Evolutionary conservation across 192 early-diverging fungal genomes (phyloP), one percentile per base, ranked within the genome.

Genomic region (Radiomyces spectabilis): DNA sequence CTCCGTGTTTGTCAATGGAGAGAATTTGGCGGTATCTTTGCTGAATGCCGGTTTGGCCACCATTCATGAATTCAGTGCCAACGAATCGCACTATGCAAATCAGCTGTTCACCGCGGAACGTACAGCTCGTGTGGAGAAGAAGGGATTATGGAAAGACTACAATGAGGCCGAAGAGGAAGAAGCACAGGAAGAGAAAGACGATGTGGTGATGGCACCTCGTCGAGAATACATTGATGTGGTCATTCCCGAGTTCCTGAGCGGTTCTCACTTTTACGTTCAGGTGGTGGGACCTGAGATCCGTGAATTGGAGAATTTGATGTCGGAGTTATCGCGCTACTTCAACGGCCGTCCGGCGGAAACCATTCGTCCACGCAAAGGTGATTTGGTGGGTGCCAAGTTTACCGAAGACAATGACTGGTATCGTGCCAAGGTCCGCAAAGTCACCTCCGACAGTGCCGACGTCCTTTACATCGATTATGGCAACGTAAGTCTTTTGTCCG

Each of bases 381-480:
- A 94, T 46, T 61, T 83, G 30, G 75, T 87, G 32, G 74, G 83
- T 57, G 94, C 89, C 18, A 82, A 90, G 67, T 97, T 95, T 77
- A 84, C 91, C 0, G 84, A 76, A 57, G 94, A 95, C 57, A 77
- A 91, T 48, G 73, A 82, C 58, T 95, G 93, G 88, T 94, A 94
- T 61, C 87, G 96, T 33, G 96, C 92, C 29, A 83, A 84, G 53
- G 77, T 99, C 15, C 69, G 75, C 32, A 79, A 79, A 46, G 68
- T 78, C 13, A 63, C 85, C 31, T 56, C 79, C 1, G 85, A 78
- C 10, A 80, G 62, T 59, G 84, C 76, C 46, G 74, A 87, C 32
- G 86, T 99, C 2, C 53, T 81, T 5, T 99, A 95, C 66, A 69
- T 96, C 40, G 96, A 99, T 74, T 97, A 91, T 74, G 96, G 96